Conservation (phyloP, 179 eudicot genomes). For the Heliamphora pulchella region DNA sequence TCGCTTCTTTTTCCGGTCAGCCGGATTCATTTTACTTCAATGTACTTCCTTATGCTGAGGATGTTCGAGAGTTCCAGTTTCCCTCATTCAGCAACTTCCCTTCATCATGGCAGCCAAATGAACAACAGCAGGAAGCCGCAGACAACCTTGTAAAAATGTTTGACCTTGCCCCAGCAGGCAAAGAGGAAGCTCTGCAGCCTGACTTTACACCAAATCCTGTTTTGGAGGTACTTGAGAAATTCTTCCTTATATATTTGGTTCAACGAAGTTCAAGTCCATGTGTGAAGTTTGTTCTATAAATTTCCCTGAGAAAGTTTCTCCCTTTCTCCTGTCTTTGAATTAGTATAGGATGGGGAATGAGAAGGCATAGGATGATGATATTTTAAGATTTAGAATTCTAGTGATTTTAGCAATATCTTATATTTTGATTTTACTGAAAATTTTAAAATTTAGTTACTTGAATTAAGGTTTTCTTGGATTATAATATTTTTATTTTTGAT, state of each 20-base stretch:
- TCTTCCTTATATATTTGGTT: slow-evolving; percentile 4
- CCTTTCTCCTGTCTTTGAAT: too few relatives aligned
- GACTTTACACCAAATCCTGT: slow-evolving; percentile 94
- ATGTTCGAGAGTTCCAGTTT: slow-evolving; percentile 95
- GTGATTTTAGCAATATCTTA: too few relatives aligned
- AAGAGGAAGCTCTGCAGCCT: slow-evolving; percentile 70
- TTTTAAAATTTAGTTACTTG: too few relatives aligned
- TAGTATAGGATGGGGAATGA: too few relatives aligned
- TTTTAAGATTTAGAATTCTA: too few relatives aligned
- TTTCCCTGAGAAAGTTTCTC: neutral
- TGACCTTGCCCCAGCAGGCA: slow-evolving; percentile 75
- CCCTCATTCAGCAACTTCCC: slow-evolving; percentile 82
- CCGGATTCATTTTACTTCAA: slow-evolving; percentile 96
- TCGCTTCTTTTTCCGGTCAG: slow-evolving; percentile 36
- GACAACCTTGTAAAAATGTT: slow-evolving; percentile 83
- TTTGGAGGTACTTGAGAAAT: slow-evolving; percentile 53
- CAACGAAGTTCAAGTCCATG: neutral
- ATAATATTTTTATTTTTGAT: too few relatives aligned
- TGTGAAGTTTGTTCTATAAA: neutral
- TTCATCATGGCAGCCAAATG: slow-evolving; percentile 60
- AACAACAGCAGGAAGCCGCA: slow-evolving; percentile 77
- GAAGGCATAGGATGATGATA: too few relatives aligned
- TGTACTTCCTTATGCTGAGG: slow-evolving; percentile 91
- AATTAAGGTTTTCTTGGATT: too few relatives aligned
- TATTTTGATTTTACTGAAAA: too few relatives aligned